Evolutionary conservation across 179 eudicot genomes (phyloP), one percentile per base, ranked within the genome.

Genomic region (Beta corolliflora): DNA sequence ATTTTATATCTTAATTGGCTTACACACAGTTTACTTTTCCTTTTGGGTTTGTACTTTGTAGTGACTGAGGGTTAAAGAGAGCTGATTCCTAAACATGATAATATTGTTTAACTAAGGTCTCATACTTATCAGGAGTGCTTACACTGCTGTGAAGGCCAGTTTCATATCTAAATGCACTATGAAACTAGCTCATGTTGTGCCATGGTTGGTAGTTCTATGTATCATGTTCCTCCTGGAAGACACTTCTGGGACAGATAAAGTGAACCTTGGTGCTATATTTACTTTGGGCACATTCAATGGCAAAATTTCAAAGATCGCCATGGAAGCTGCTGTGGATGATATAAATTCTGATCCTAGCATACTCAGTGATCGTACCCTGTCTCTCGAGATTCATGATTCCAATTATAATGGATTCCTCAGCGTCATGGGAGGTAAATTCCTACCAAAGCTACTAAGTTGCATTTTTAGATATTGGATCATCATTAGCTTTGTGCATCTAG

Each of bases 381-480:
- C 81, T 72, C 85, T 92, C 59, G 73, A 83, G 1, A 56, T 87
- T 56, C 90, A 88, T 73, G 92, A 92, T 86, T 77, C 97, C 29
- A 88, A 89, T 70, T 87, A 67, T 74, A 92, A 86, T 78, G 93
- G 94, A 66, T 92, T 92, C 79, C 90, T 88, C 77, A 85, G 92
- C 83, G 88, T 91, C 73, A 83, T 92, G 81, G 94, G 94, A 79
- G 94, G 97, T 92, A 91, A 78, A n/a, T 41, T 76, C 56, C 41
- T 66, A 58, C 18, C 5, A 63, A 45, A 70, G 45, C 71, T 68
- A 53, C 41, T 5, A 55, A 53, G 10, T 74, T 79, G 54, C 9
- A 0, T 5, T 36, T 60, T n/a, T 21, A 4, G 31, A n/a, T 61
- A n/a, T 23, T 56, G 18, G 19, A 56, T 56, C 66, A n/a, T 48